A percentile compares a stretch with the other conserved stretches of the same genome.
phyloP scores from a whole-genome alignment of 2,329 filamentous ascomycete species.

The Capronia coronata region DNA sequence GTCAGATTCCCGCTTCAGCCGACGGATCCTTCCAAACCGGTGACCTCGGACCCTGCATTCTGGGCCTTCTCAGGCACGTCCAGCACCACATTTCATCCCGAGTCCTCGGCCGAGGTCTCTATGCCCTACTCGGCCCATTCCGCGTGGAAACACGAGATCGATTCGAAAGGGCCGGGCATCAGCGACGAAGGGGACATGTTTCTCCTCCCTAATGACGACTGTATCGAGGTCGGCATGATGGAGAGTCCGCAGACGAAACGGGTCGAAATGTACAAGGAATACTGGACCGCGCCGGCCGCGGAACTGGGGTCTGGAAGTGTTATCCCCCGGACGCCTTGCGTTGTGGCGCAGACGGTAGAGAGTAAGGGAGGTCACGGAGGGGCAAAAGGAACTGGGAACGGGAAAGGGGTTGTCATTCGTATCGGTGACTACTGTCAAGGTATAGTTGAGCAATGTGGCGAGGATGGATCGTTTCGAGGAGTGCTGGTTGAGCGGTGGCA shows the following conservation, averaged over 20 bases:
- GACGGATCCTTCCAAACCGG: conserved; percentile 3
- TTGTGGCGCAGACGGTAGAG: conserved; percentile 17
- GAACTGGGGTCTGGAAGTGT: conserved; percentile 34
- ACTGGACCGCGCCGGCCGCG: conserved; percentile 21
- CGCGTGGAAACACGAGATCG: conserved; percentile 24
- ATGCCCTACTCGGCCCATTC: conserved; percentile 25
- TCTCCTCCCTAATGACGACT: conserved; percentile 25
- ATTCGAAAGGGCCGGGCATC: conserved; percentile 22
- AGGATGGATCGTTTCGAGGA: not conserved
- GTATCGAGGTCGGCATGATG: conserved; percentile 27
- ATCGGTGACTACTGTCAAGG: conserved; percentile 25
- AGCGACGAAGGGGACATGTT: conserved; percentile 28
- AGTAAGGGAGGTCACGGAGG: not conserved
- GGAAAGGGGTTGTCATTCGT: conserved; percentile 18
- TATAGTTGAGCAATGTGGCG: conserved; percentile 11
- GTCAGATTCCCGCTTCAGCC: conserved; percentile 25
- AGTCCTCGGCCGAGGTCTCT: not conserved
- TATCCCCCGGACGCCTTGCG: conserved; percentile 35
- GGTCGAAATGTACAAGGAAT: conserved; percentile 27
- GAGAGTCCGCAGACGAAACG: conserved; percentile 20
- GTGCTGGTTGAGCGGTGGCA: conserved; percentile 21
- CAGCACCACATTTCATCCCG: conserved; percentile 16
- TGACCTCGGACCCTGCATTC: conserved; percentile 19
- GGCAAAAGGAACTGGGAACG: not conserved
- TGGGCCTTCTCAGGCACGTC: conserved; percentile 26